Percentiles rank a stretch among this genome's conserved stretches.
phyloP scores from a whole-genome alignment of 2,329 filamentous ascomycete genomes.

The Aspergillus sp. region DNA sequence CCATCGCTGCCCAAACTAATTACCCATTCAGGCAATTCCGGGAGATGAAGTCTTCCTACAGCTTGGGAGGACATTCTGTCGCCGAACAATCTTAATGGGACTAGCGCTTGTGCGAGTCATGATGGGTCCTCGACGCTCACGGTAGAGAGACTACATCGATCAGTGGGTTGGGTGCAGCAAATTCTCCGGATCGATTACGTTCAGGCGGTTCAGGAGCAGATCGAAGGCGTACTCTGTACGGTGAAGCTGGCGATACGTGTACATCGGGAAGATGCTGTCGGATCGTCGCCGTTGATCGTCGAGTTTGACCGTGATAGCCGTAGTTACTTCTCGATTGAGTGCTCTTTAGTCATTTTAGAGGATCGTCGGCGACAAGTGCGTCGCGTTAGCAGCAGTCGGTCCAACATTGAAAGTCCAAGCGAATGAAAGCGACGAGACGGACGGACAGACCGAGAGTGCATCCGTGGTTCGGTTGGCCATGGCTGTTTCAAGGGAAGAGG shows the following conservation, averaged over 20 bases:
- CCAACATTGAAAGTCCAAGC: not conserved
- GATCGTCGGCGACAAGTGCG: conserved; percentile 1
- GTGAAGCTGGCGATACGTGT: not conserved
- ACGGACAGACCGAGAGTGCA: not conserved
- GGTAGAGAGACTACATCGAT: not conserved
- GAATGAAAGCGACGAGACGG: not conserved
- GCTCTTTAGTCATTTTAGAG: not conserved
- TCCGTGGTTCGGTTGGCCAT: not conserved
- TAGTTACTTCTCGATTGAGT: conserved; percentile 1
- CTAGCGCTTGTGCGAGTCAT: not conserved
- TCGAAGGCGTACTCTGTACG: not conserved
- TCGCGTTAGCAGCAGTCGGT: not conserved
- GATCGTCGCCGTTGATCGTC: conserved; percentile 8
- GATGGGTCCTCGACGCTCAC: not conserved
- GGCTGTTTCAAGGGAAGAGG: not conserved
- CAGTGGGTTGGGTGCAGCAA: too few species aligned
- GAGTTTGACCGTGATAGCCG: not conserved
- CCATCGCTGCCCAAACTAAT: too few species aligned
- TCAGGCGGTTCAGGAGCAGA: too few species aligned
- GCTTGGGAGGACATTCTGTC: too few species aligned
- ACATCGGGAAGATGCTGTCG: not conserved
- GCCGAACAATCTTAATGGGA: not conserved
- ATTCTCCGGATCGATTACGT: too few species aligned
- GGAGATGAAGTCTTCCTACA: too few species aligned
- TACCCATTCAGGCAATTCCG: too few species aligned